Evolutionary conservation across 192 early-diverging fungal species (phyloP).

Genomic region (Gamsiella multidivaricata): DNA sequence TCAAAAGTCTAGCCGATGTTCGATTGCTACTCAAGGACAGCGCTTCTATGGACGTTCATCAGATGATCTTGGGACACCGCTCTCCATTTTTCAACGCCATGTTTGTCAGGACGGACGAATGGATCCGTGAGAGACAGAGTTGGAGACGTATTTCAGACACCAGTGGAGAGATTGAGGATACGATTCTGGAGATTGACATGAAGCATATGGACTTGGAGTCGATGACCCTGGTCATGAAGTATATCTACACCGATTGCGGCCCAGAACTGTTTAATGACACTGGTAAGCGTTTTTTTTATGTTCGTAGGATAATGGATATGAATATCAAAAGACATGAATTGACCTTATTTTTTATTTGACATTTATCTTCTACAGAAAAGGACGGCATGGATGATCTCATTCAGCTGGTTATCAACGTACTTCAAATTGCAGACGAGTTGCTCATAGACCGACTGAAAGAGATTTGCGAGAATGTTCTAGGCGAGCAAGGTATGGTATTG

Average conservation of each 20-base stretch:
- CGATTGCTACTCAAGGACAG: constrained; percentile 51
- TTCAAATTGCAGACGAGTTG: constrained; percentile 73
- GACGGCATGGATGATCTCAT: constrained; percentile 60
- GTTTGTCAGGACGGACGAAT: constrained; percentile 59
- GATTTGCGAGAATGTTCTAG: constrained; percentile 51
- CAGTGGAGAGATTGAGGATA: background rate
- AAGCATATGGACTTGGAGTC: constrained; percentile 61
- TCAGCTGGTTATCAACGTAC: constrained; percentile 63
- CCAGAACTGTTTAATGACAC: constrained; percentile 53
- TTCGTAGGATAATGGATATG: background rate
- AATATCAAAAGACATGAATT: background rate
- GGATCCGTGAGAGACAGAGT: constrained; percentile 56
- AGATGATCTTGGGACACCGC: constrained; percentile 65
- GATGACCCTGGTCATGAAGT: constrained; percentile 62
- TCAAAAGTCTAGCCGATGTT: constrained; percentile 26
- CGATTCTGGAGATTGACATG: constrained; percentile 59
- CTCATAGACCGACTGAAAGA: constrained; percentile 62
- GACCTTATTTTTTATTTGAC: background rate
- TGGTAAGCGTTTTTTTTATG: constrained; percentile 9
- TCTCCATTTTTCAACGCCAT: constrained; percentile 77
- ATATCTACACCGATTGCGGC: constrained; percentile 66
- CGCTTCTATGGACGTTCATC: constrained; percentile 49
- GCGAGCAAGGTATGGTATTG: constrained; percentile 33
- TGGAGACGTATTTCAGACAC: background rate
- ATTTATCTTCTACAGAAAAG: constrained; percentile 16